Evolutionary conservation across 768 basidiomycete genomes (phyloP).

Genomic region (Macrolepiota fuliginosa): DNA sequence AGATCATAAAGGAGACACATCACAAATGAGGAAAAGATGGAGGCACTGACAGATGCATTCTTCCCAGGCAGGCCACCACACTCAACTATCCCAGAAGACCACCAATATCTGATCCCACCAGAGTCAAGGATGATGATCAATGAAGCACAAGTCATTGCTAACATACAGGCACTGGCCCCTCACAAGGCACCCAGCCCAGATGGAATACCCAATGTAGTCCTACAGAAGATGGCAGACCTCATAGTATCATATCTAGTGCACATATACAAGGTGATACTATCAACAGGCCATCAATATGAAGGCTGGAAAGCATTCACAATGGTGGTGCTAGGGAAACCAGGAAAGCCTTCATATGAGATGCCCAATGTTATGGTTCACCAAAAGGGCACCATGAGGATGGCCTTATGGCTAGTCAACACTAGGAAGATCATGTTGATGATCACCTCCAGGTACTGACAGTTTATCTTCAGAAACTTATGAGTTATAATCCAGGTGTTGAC

Average conservation of each 20-base stretch:
- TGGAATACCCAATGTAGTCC: conserved; percentile 23
- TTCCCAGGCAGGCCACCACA: conserved; percentile 21
- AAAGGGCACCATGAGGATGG: no score
- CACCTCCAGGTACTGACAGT: no score
- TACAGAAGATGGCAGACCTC: conserved; percentile 14
- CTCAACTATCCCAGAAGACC: conserved; percentile 3
- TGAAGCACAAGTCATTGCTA: conserved; percentile 21
- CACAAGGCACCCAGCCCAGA: conserved; percentile 29
- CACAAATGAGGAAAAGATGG: conserved; percentile 25
- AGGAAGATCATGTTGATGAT: no score
- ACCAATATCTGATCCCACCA: conserved; percentile 24
- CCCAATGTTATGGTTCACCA: no score
- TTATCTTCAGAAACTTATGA: no score
- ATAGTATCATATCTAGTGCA: conserved; percentile 13
- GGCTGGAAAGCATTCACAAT: conserved; percentile 23
- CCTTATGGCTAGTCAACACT: no score
- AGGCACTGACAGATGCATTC: conserved; percentile 22
- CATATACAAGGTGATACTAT: conserved; percentile 18
- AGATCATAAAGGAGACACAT: conserved; percentile 1
- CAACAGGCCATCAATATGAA: background rate
- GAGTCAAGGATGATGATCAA: conserved; percentile 20
- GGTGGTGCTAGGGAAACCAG: conserved; percentile 31
- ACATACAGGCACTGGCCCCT: conserved; percentile 25
- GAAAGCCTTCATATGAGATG: conserved; percentile 28
- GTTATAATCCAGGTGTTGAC: no score